Base-by-base conservation (phyloP, 495 filamentous ascomycete species). In the Chaetomium cochliodes region DNA sequence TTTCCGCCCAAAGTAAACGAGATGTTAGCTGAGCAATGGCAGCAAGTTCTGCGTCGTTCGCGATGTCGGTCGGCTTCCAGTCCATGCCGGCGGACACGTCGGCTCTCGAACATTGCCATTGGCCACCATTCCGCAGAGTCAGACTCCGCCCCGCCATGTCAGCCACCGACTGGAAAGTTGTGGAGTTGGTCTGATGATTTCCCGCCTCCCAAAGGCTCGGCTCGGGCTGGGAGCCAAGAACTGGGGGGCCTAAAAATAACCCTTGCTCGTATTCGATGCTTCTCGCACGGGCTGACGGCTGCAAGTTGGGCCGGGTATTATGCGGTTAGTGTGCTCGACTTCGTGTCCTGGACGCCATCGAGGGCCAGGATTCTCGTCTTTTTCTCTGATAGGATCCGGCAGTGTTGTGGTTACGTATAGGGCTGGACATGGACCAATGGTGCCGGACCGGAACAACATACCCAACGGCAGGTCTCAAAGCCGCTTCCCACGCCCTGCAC, bases 121-220 rank as follows among this genome's bases (percentile, higher is more conserved):
- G 53, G 53, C 3, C 18, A 41, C 30, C 18, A 33, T n/a, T 2
- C 13, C 28, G 28, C 53, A 41, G n/a, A n/a, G 7, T 11, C 8
- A 22, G 28, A 20, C 53, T 56, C 33, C 53, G 53, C 41, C 53
- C 33, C 53, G 53, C 53, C 53, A 56, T 41, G 30, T 56, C 53
- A 56, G 53, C 30, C 53, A 41, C 28, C 5, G 53, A 22, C 41
- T 5, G 18, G 5, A 26, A 9, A n/a, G 16, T 28, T 33, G 53
- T 39, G 33, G 28, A 12, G 5, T n/a, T 3, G 16, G n/a, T 12
- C 53, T 41, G 53, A n/a, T 23, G 30, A 39, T 56, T 56, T 56
- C 30, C 33, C 22, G 23, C 22, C 33, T 58, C 23, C 42, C 56
- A 39, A 58, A 47, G 41, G 25, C 41, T 42, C 13, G 41, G 25